Evolutionary conservation across 495 filamentous ascomycete genomes (phyloP).

Genomic region (Aspergillus heteromorphus): DNA sequence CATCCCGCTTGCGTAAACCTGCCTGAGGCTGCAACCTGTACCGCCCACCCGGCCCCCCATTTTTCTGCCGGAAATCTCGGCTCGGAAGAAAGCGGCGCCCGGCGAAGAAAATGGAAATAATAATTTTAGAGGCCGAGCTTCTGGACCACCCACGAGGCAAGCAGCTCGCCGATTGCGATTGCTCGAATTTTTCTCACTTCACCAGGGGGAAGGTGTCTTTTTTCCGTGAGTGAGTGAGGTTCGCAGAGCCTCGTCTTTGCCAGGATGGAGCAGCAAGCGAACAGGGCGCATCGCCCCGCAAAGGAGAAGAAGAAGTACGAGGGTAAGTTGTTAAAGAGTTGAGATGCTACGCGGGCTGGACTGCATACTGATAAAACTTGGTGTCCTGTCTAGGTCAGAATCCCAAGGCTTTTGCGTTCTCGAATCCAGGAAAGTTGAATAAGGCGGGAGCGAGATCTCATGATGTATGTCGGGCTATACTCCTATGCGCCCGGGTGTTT

Average conservation of each 20-base stretch:
- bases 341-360: neutral
- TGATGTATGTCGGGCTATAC: constrained; percentile 64
- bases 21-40: neutral
- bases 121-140: constrained; percentile 31
- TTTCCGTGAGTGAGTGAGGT: no score
- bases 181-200: constrained; percentile 11
- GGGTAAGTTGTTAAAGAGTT: constrained; percentile 43
- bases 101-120: constrained; percentile 27
- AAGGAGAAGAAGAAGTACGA: constrained; percentile 88
- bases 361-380: constrained; percentile 12
- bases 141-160: constrained; percentile 6
- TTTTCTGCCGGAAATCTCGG: constrained; percentile 7
- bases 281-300: constrained; percentile 76
- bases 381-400: constrained; percentile 54
- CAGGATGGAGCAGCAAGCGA: constrained; percentile 75
- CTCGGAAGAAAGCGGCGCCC: constrained; percentile 27
- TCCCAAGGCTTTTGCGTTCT: constrained; percentile 86
- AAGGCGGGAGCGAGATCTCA: constrained; percentile 83
- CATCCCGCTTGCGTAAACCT: neutral
- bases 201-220: constrained; percentile 14
- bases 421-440: constrained; percentile 78
- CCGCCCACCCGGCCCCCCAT: neutral
- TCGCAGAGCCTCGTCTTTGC: constrained; percentile 24
- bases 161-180: constrained; percentile 10
- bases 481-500: no score